A percentile compares a stretch with the other conserved stretches of the same genome.
Evolutionary conservation across 257 asterid species (phyloP).

Genomic region (Solanum chiquidenum): DNA sequence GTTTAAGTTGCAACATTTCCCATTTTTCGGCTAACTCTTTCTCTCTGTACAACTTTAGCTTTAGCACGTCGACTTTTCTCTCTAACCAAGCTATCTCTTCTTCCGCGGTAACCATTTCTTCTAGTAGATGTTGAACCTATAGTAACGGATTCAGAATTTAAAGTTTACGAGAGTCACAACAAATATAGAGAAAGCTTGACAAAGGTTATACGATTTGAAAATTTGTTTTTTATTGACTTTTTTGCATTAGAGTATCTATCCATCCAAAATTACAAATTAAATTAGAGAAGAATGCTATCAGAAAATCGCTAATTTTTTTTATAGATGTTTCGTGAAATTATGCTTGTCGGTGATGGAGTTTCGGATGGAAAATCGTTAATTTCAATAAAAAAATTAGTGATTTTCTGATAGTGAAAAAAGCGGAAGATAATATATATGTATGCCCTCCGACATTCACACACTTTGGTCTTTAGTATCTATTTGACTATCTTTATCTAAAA

Average conservation of each 20-base stretch:
- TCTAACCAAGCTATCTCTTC: conserved; percentile 75
- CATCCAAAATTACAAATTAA: not conserved
- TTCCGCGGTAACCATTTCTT: conserved; percentile 50
- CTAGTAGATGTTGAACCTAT: conserved; percentile 75
- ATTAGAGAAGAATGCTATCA: not conserved
- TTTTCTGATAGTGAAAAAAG: not conserved
- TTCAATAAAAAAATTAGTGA: not conserved
- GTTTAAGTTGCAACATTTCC: conserved; percentile 30
- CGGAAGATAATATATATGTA: not conserved
- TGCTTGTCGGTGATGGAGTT: rapidly evolving
- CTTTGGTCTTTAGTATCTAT: not conserved
- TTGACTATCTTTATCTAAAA: not conserved
- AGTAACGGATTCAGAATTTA: not conserved
- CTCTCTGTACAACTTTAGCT: conserved; percentile 33
- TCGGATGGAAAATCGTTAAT: not conserved
- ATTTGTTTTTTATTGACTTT: not conserved
- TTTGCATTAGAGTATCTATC: not conserved
- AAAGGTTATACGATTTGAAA: not conserved
- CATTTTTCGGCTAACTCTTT: conserved; percentile 35
- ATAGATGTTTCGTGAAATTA: not conserved
- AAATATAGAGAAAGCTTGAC: not conserved
- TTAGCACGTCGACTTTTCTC: conserved; percentile 47
- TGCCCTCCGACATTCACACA: not conserved
- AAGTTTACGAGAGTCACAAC: not conserved
- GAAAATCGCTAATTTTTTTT: not conserved